Evolutionary conservation across 768 basidiomycete genomes (phyloP).

Genomic region (Dentipellis sp.): DNA sequence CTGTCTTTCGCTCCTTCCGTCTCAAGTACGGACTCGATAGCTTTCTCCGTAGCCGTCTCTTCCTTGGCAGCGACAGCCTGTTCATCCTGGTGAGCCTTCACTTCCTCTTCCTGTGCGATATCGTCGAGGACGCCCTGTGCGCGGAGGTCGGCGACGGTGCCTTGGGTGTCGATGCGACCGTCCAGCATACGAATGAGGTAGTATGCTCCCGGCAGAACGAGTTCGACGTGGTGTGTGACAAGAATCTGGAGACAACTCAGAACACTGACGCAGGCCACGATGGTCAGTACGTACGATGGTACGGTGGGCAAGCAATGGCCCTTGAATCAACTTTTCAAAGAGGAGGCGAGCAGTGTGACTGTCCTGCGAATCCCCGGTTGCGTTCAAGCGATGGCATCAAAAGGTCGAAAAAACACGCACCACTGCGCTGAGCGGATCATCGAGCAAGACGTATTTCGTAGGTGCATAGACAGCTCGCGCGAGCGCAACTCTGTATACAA

Average conservation of each 20-base stretch:
- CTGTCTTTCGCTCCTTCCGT: conserved; percentile 29
- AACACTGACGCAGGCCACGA: not conserved
- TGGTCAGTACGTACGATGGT: conserved; percentile 43
- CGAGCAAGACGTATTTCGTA: conserved; percentile 48
- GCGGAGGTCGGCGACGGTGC: conserved; percentile 55
- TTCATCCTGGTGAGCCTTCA: conserved; percentile 38
- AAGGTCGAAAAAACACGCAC: conserved; percentile 31
- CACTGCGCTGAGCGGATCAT: conserved; percentile 78
- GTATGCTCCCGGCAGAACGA: conserved; percentile 64
- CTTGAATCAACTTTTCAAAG: conserved; percentile 55
- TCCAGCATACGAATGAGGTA: conserved; percentile 76
- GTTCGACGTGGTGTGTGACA: conserved; percentile 80
- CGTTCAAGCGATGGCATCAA: not conserved
- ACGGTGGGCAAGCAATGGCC: conserved; percentile 53
- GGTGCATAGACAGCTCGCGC: conserved; percentile 74
- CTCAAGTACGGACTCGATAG: conserved; percentile 17
- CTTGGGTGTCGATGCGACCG: conserved; percentile 71
- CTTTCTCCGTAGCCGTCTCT: conserved; percentile 20
- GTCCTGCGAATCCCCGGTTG: conserved; percentile 30
- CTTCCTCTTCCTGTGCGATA: conserved; percentile 39
- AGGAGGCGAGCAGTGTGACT: conserved; percentile 58
- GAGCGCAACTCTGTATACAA: conserved; percentile 56
- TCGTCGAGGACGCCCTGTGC: conserved; percentile 51
- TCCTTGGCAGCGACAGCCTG: conserved; percentile 13
- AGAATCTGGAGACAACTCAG: conserved; percentile 33